These are phyloP conservation scores for Lactifluus piperatus DNA, from an alignment of 768 basidiomycete genomes.

Conservation along the genomic window DNA sequence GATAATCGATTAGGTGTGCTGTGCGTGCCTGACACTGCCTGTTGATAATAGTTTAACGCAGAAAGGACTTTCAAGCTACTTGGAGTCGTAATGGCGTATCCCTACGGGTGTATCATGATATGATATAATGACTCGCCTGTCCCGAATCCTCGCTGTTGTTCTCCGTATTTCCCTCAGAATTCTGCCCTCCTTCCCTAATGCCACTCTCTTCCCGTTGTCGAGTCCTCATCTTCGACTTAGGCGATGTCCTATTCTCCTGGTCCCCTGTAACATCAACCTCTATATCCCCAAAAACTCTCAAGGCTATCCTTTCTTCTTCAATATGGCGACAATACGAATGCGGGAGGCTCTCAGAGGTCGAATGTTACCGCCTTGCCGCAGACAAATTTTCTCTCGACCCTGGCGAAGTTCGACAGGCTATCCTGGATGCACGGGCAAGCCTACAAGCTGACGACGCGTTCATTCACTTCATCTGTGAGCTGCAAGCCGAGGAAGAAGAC, in stretches of 20 bases:
- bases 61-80: too few relatives aligned
- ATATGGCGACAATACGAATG: constrained; percentile 47
- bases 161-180: not conserved
- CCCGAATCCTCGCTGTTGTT: too few relatives aligned
- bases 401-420: constrained; percentile 35
- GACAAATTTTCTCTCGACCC: constrained; percentile 33
- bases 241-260: constrained; percentile 49
- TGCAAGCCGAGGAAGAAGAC: too few relatives aligned
- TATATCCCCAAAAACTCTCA: constrained; percentile 34
- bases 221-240: constrained; percentile 37
- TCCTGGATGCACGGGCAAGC: constrained; percentile 41
- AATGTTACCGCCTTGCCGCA: constrained; percentile 36
- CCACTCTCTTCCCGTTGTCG: not conserved
- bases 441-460: constrained; percentile 23
- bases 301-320: constrained; percentile 34
- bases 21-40: too few relatives aligned
- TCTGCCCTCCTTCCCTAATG: not conserved
- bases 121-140: too few relatives aligned
- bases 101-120: too few relatives aligned
- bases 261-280: constrained; percentile 36
- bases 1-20: too few relatives aligned
- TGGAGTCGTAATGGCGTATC: too few relatives aligned
- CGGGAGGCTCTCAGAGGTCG: constrained; percentile 34
- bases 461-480: too few relatives aligned
- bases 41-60: too few relatives aligned